Base-by-base conservation (phyloP, 2,329 filamentous ascomycete species). In the Sporothrix mexicana region DNA sequence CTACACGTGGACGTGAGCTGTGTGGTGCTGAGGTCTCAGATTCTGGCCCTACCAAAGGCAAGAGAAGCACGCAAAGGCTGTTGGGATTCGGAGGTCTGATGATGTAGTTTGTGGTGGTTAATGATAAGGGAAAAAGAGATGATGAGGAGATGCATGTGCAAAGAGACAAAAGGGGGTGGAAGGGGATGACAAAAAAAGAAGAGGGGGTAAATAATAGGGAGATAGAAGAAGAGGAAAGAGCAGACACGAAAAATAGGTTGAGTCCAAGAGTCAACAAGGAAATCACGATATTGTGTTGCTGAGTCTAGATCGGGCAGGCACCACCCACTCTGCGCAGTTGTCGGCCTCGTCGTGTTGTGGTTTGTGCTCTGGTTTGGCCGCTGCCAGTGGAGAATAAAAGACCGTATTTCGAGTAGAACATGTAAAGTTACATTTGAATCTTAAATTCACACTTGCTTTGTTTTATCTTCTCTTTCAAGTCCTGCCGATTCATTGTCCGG, bases 241-340 rank as follows among this genome's bases (percentile, higher is more conserved):
- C 2, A 12, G 2, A 45, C 3, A 0, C 66, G 45, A 17, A 45
- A 20, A 66, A 5, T 15, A 30, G 69, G 23, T 67, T 3, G 25
- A 23, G 41, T 7, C 62, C 1, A 62, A 15, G 20, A 15, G 12
- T 15, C 25, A 51, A 62, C 30, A 4, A 64, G 20, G 47, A 69
- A 62, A 51, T 10, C 4, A 59, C 51, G 49, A 72, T 41, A 17
- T 0, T 59, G 25, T 53, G 45, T 25, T 51, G 13, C 45, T 51
- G 36, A 7, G 41, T 15, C 45, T 25, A 12, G 20, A n/a, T 13
- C 25, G 47, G 66, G 66, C 25, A 68, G 66, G 47, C 66, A 36
- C 66, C 10, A 68, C 66, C 66, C 47, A 41, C 66, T 41, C 59
- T 71, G 69, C 70, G 70, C 59, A 55, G 70, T 71, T 57, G 70